Conservation (phyloP, 139 green algal genomes). For the Tetratostichococcus sp. region DNA sequence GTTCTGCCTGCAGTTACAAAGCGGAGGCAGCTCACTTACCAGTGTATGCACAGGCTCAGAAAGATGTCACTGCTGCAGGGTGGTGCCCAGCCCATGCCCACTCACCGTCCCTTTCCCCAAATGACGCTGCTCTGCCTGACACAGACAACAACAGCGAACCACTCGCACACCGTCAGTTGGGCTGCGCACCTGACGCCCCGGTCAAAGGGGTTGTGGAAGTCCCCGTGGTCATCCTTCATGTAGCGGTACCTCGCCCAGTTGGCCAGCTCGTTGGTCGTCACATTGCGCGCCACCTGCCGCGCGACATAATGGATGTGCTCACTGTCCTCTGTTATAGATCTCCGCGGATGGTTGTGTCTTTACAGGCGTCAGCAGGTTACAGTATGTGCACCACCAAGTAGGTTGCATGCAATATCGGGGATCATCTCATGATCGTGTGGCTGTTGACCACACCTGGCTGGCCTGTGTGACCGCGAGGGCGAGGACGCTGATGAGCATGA, state of each 20-base stretch:
- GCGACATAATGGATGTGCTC: too few relatives aligned
- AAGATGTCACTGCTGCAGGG: too few relatives aligned
- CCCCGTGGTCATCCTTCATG: constrained; percentile 55
- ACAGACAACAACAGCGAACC: too few relatives aligned
- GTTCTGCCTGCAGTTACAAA: constrained; percentile 38
- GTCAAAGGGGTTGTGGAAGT: constrained; percentile 90
- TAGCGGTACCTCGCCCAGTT: constrained; percentile 93
- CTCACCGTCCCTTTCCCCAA: too few relatives aligned
- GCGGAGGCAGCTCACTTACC: too few relatives aligned
- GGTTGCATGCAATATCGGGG: too few relatives aligned
- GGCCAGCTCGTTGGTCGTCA: constrained; percentile 96
- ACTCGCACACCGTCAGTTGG: too few relatives aligned
- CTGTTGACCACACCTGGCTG: not conserved
- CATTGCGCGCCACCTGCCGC: constrained; percentile 71
- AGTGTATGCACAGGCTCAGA: too few relatives aligned
- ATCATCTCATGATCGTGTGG: too few relatives aligned
- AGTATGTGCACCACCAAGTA: not conserved
- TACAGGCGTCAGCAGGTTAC: not conserved
- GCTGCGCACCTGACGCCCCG: constrained; percentile 46
- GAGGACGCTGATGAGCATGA: constrained; percentile 77
- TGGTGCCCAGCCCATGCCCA: too few relatives aligned
- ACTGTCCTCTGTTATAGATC: constrained; percentile 73
- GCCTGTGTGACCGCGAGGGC: constrained; percentile 76
- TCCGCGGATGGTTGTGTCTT: constrained; percentile 43
- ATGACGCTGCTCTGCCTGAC: too few relatives aligned